Evolutionary conservation across 2,329 filamentous ascomycete species (phyloP), one percentile per base, ranked within the genome.

Genomic region (Penicillium paneum): DNA sequence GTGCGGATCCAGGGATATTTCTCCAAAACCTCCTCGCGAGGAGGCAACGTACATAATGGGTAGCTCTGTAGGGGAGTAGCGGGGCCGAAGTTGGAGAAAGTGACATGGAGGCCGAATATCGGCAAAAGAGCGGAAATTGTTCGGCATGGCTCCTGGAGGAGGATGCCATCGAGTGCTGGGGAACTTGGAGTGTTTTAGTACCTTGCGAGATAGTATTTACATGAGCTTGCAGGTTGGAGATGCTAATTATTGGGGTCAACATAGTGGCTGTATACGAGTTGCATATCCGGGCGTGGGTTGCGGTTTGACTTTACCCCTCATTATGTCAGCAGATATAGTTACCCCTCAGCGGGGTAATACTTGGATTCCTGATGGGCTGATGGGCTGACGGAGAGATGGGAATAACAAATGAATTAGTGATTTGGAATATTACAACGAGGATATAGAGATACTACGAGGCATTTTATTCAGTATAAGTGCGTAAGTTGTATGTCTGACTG

Each of bases 1-100:
- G 21, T 24, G 21, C 21, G 21, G 21, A 24, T 24, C 21, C 21
- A 24, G 3, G 5, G 46, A 42, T n/a, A 13, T n/a, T 45, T 63
- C 59, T 54, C 57, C 61, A 60, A 62, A 34, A 32, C 48, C 61
- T 63, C 61, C 61, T 63, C 61, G 50, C 44, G 50, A 49, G 55
- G 51, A 48, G 26, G 42, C 34, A 29, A 21, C 32, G 17, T 41
- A n/a, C 19, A 17, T 31, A 2, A 32, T 13, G 10, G 19, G 29
- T 40, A 28, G 38, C 47, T 46, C 28, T 31, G 28, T 42, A 29
- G 1, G 26, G 26, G 31, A 44, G 40, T 43, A 44, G 56, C 57
- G 59, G 60, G 59, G 55, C 52, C 29, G 51, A 41, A 60, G 46
- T 61, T 61, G 60, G 60, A 61, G 60, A 59, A 60, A 36, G 17